Base-by-base conservation (phyloP, 345 rosid species). In the Triadica sebifera region DNA sequence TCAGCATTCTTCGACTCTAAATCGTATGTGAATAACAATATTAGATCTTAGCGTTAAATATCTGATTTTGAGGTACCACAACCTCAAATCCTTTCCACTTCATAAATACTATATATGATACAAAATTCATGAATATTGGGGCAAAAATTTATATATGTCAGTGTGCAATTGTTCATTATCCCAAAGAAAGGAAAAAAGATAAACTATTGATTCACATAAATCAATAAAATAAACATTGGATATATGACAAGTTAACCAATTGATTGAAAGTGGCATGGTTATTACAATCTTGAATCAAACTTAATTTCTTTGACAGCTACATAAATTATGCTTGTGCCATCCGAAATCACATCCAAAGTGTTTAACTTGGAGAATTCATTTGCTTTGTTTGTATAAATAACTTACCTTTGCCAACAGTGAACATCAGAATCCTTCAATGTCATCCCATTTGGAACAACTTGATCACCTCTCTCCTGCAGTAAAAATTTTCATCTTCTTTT, bases 381-480 rank as follows among this genome's bases (percentile, higher is more conserved):
- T 58, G 55, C 67, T 25, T 63, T 25, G 24, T 56, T 37, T 11
- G 55, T 34, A 38, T 25, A 15, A 59, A 16, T 63, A 69, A 77
- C 88, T 81, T 74, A 73, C 69, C 51, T 0, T n/a, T 52, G 75
- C 50, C 57, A 65, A 22, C 69, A 63, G 41, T 24, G 61, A 69
- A 68, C 68, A 70, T 59, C 41, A 25, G 74, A 68, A 72, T 77
- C 63, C 78, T 76, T 81, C 38, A 76, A 69, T 60, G 20, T 75
- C 51, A 8, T 34, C 65, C 0, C 49, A 12, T 15, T 25, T 25
- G 52, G 24, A 59, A 67, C 46, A 64, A 10, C 57, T 78, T 65
- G 62, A 74, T 60, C 55, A 58, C 41, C 34, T 12, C 6, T 47
- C 60, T 20, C 12, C 29, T 29, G 6, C 16, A n/a, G 61, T 41